phyloP scores from a whole-genome alignment of 2,329 filamentous ascomycete genomes.

The Sordariomycetes sp. region DNA sequence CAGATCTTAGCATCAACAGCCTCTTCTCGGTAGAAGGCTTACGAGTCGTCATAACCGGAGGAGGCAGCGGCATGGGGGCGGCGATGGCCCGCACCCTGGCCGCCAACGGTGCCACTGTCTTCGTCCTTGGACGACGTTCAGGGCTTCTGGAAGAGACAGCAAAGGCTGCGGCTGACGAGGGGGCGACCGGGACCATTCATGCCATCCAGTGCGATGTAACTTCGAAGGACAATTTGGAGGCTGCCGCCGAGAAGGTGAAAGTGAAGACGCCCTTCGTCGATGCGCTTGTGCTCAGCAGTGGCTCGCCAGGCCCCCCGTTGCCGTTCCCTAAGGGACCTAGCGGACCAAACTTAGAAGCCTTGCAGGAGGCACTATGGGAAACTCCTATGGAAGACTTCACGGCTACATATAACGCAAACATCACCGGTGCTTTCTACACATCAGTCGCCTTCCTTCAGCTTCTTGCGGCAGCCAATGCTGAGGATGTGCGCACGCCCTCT shows the following conservation, averaged over 20 bases:
- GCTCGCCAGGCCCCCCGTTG: slow-evolving; percentile 14
- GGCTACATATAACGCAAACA: slow-evolving; percentile 49
- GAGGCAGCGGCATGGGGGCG: slow-evolving; percentile 45
- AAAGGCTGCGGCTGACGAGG: slow-evolving; percentile 7
- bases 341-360: slow-evolving; percentile 1
- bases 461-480: slow-evolving; percentile 39
- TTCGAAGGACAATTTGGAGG: slow-evolving; percentile 39
- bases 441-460: slow-evolving; percentile 53
- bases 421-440: slow-evolving; percentile 28
- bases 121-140: slow-evolving; percentile 28
- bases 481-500: background rate
- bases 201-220: slow-evolving; percentile 31
- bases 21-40: slow-evolving; percentile 46
- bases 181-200: slow-evolving; percentile 18
- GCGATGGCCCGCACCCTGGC: slow-evolving; percentile 39
- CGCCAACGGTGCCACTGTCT: slow-evolving; percentile 22
- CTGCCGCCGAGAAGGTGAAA: slow-evolving; percentile 47
- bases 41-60: slow-evolving; percentile 49
- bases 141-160: slow-evolving; percentile 17
- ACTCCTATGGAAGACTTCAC: slow-evolving; percentile 45
- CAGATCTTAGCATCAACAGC: background rate
- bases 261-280: slow-evolving; percentile 51
- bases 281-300: slow-evolving; percentile 55
- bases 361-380: background rate
- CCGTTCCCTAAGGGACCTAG: slow-evolving; percentile 2